Conservation (phyloP, 164 flowering plant species). For the Litsea cubeba region DNA sequence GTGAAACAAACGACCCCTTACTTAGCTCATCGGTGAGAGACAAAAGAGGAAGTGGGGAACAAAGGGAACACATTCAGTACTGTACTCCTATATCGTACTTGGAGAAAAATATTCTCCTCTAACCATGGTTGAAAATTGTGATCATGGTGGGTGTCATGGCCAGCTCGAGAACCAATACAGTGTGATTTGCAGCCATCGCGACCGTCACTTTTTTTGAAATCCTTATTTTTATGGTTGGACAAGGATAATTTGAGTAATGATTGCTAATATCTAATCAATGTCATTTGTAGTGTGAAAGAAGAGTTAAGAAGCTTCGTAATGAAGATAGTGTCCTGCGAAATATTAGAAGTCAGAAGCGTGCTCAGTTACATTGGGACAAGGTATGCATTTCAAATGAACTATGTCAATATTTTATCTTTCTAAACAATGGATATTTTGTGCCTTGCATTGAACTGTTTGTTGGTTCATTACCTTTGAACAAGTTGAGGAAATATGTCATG, state of each 20-base stretch:
- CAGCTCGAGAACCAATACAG: no score
- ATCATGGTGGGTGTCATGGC: no score
- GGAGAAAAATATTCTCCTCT: no score
- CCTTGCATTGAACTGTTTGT: constrained; percentile 12
- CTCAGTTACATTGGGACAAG: constrained; percentile 80
- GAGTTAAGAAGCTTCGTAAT: constrained; percentile 70
- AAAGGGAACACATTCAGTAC: no score
- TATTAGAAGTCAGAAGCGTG: constrained; percentile 70
- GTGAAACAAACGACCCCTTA: no score
- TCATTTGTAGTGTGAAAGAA: constrained; percentile 65
- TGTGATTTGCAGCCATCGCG: no score
- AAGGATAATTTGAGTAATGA: background rate
- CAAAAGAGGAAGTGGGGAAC: no score
- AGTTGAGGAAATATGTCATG: constrained; percentile 90
- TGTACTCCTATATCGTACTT: no score
- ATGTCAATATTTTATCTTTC: background rate
- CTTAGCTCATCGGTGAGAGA: no score
- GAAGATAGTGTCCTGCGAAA: constrained; percentile 63
- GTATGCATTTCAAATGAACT: constrained; percentile 28
- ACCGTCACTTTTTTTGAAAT: no score
- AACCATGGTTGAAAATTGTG: no score
- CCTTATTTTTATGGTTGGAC: background rate
- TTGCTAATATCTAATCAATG: constrained; percentile 13
- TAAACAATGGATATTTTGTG: background rate
- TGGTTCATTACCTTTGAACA: constrained; percentile 11